Evolutionary conservation across 192 early-diverging fungal species (phyloP), one percentile per base, ranked within the genome.

Genomic region (Umbelopsis sp.): DNA sequence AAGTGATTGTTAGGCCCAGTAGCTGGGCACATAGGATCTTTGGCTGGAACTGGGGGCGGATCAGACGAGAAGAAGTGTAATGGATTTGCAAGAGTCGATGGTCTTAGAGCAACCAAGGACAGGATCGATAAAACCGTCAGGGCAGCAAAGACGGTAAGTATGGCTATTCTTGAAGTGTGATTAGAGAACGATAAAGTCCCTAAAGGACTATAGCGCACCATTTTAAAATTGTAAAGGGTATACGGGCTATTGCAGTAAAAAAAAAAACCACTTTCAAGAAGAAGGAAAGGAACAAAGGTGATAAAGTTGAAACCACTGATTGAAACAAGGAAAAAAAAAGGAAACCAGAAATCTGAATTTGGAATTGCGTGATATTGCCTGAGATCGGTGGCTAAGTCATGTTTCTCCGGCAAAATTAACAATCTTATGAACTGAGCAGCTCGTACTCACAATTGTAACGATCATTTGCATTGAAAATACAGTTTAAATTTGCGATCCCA

Each of bases 161-260:
- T 34, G 20, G 56, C 14, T 32, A 62, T 62, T 34, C 56, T 11
- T 62, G 56, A 20, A 32, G 4, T 20, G 34, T 62, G 56, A 1
- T 22, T 5, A 11, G 12, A 34, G 14, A 26, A 32, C 29, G 56
- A 34, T n/a, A 62, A 32, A 34, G 7, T 22, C 29, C 56, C 56
- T 62, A 62, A 62, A 0, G 56, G 56, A 34, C 32, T 36, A 36
- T 62, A 62, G 56, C 56, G 56, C 26, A 62, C 56, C 56, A 62
- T 62, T 20, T 62, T 41, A 11, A 41, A 41, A 6, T 31, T 41
- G 3, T 34, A 62, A 59, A 32, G 52, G 56, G 56, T 62, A 62
- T 62, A 62, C 34, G 26, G 38, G 12, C 12, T 6, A 41, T 11
- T 41, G 12, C 38, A 41, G 5, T 41, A 32, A 62, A 8, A 32